Base-by-base conservation (phyloP, 257 asterid species). In the Gentiana straminea region DNA sequence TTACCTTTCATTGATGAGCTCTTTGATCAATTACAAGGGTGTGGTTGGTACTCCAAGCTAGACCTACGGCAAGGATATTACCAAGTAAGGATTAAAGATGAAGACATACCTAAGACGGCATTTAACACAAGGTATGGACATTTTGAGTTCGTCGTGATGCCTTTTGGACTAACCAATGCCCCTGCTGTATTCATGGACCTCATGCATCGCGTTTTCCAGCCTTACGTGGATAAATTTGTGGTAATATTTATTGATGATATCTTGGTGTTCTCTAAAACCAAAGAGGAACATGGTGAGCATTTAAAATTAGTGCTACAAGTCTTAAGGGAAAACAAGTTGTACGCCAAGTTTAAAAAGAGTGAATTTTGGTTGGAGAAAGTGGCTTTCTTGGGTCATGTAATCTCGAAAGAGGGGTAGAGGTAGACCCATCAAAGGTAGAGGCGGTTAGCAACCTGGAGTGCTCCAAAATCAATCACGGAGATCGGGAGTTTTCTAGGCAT, bases 231-330 rank as follows among this genome's bases (percentile, higher is more conserved):
- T 3, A 11, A 63, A 7, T 63, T 53, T 34, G 48, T 62, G 0
- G 53, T 53, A 0, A 35, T 43, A 0, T 62, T 63, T 37, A 53
- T 63, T 8, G 67, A 53, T 54, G 68, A 45, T 8, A 45, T 53
- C 3, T 13, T 63, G 4, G 39, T 63, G 3, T 63, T 43, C 7
- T 63, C 68, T 1, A 44, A 4, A 4, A 7, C 7, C 1, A 3
- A 12, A 34, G 38, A 44, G 41, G 35, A 2, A 0, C 15, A 63
- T 33, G 61, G 9, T 0, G 9, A 4, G 3, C 55, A 54, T 8
- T 32, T 63, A 35, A 13, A 4, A 1, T 0, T 45, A 7, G 37
- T 13, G 6, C 5, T 63, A 0, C 15, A 15, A 15, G 6, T 24
- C 13, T 9, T 63, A 37, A 9, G 61, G 9, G 55, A 63, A 7